A percentile compares a stretch with the other conserved stretches of the same genome.
phyloP scores from a whole-genome alignment of 345 rosid species.

The Citrus unshiu region DNA sequence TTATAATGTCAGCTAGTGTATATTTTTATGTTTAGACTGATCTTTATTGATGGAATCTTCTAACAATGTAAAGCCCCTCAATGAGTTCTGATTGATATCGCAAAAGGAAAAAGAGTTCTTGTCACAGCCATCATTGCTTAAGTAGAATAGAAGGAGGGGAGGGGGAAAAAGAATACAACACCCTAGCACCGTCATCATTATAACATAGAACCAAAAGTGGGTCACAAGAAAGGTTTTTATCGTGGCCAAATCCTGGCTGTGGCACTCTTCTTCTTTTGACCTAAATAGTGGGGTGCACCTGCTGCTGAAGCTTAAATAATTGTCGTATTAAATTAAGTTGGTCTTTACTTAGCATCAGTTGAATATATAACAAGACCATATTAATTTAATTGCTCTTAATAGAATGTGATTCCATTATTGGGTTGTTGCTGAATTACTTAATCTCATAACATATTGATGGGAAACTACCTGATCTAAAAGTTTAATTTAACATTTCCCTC shows the following conservation, averaged over 20 bases:
- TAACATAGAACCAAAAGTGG: conserved; percentile 24
- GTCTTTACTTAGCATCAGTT: neutral
- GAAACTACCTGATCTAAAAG: too few species aligned
- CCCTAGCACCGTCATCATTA: conserved; percentile 39
- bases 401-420: conserved; percentile 5
- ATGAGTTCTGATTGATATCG: conserved; percentile 26
- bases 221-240: conserved; percentile 32
- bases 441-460: neutral
- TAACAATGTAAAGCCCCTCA: conserved; percentile 22
- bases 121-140: conserved; percentile 39
- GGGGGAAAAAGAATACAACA: conserved; percentile 14
- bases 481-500: neutral
- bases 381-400: neutral
- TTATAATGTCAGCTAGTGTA: conserved; percentile 26
- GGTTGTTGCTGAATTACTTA: neutral
- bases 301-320: neutral
- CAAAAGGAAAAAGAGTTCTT: conserved; percentile 31
- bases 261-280: conserved; percentile 19
- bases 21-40: conserved; percentile 21
- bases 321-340: neutral
- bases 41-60: conserved; percentile 43
- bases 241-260: conserved; percentile 22
- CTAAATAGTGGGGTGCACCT: neutral
- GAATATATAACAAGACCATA: neutral
- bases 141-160: conserved; percentile 6